Conservation (phyloP, 1,139 yeast genomes). For the Taphrina betulina region DNA sequence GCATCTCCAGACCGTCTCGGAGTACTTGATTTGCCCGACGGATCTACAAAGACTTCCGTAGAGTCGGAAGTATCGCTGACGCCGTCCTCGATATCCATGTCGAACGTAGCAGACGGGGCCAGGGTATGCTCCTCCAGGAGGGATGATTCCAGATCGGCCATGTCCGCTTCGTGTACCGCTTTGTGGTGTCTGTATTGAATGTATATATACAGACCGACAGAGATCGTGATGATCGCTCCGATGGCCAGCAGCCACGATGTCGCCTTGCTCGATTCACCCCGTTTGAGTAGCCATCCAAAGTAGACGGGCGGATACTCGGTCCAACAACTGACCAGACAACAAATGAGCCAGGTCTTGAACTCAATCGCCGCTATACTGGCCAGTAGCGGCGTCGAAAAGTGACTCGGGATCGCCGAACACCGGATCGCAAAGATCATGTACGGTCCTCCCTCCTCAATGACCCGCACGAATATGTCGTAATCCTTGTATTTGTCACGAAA, state of each 20-base stretch:
- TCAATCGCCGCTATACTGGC: slow-evolving; percentile 26
- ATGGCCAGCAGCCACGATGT: slow-evolving; percentile 26
- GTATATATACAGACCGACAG: slow-evolving; percentile 22
- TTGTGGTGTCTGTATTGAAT: slow-evolving; percentile 20
- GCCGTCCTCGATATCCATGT: too few relatives aligned
- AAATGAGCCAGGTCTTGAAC: slow-evolving; percentile 11
- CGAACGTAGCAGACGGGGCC: too few relatives aligned
- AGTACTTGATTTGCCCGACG: too few relatives aligned
- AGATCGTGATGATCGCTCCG: slow-evolving; percentile 15
- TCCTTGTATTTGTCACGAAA: slow-evolving; percentile 29
- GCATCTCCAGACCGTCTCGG: too few relatives aligned
- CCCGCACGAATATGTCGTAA: slow-evolving; percentile 33
- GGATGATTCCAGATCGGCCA: too few relatives aligned
- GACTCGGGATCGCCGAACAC: slow-evolving; percentile 32
- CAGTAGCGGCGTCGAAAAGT: slow-evolving; percentile 33
- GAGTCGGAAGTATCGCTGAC: too few relatives aligned
- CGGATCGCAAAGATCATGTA: slow-evolving; percentile 33
- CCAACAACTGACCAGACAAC: slow-evolving; percentile 9
- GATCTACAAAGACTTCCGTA: too few relatives aligned
- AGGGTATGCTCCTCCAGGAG: too few relatives aligned
- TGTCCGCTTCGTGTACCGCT: neutral
- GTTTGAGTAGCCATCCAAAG: slow-evolving; percentile 25
- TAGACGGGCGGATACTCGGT: slow-evolving; percentile 27
- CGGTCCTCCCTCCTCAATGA: slow-evolving; percentile 35
- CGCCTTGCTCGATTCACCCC: slow-evolving; percentile 21